Evolutionary conservation across 2,329 filamentous ascomycete genomes (phyloP), one percentile per base, ranked within the genome.

Genomic region (Penicillium sp.): DNA sequence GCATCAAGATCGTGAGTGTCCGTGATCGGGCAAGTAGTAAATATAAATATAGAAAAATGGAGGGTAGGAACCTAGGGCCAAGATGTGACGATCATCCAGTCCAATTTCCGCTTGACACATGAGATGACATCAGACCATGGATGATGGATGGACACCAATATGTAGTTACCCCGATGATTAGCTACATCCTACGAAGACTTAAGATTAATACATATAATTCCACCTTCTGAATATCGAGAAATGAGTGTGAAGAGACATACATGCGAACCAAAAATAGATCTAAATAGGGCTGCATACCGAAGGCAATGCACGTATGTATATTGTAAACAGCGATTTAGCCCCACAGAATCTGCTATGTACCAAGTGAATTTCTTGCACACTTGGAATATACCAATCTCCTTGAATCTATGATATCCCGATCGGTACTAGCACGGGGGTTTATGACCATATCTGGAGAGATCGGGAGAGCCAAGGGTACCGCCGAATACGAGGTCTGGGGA

Each of bases 401-500:
- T n/a, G n/a, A n/a, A n/a, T n/a, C n/a, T n/a, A n/a, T n/a, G n/a
- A 25, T 25, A 25, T 7, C 46, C 29, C 11, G 19, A 39, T 41
- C 14, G 25, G 34, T 40, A 25, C 22, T 46, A 39, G 46, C 30
- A 14, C 25, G 45, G 37, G 37, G 30, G 4, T 3, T 12, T 28
- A 16, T 8, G 33, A 16, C 46, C 28, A 3, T 7, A 22, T 45
- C 35, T 9, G 41, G 46, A 34, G 2, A 2, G 29, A 25, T 39
- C 16, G 16, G 46, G 18, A 46, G 41, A 52, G 33, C 41, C 42
- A 36, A 37, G 48, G 18, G n/a, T 36, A 41, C 46, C 22, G 42
- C 41, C 47, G 50, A 53, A 53, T 53, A 53, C 50, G 50, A 53
- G 50, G 34, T 31, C 25, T 45, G 46, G 34, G 13, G 41, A 49